A percentile compares a stretch with the other conserved stretches of the same genome.
These are phyloP conservation scores for Colletotrichum brevisporum DNA, from an alignment of 2,329 filamentous ascomycete species.

Conservation along the genomic window DNA sequence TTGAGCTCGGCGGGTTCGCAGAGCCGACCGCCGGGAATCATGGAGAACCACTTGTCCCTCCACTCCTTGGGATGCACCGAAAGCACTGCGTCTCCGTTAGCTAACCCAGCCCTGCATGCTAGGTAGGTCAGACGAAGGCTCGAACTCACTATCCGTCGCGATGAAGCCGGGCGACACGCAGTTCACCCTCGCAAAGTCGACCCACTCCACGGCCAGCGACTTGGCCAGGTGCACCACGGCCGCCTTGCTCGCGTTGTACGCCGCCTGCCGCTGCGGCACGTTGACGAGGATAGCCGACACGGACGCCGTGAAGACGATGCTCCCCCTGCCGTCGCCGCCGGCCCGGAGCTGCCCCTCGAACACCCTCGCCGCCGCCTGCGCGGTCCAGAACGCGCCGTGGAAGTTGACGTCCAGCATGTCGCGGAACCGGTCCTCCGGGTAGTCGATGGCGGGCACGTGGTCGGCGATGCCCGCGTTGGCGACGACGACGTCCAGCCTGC, in stretches of 20 bases:
- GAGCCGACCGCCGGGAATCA: conserved; percentile 34
- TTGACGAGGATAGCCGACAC: conserved; percentile 58
- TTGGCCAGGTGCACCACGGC: conserved; percentile 79
- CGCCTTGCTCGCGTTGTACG: conserved; percentile 84
- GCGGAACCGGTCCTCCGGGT: conserved; percentile 54
- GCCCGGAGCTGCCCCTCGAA: conserved; percentile 52
- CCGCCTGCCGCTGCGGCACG: conserved; percentile 56
- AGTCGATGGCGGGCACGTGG: conserved; percentile 55
- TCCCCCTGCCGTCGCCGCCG: conserved; percentile 46
- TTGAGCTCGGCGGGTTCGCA: conserved; percentile 51
- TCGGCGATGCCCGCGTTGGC: conserved; percentile 58
- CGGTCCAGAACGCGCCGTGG: conserved; percentile 59
- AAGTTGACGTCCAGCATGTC: conserved; percentile 57
- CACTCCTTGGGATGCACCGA: conserved; percentile 72
- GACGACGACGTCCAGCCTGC: conserved; percentile 57
- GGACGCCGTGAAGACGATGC: conserved; percentile 57
- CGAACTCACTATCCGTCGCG: conserved; percentile 32
- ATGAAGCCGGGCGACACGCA: conserved; percentile 39
- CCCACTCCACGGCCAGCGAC: conserved; percentile 82
- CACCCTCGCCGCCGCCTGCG: conserved; percentile 56
- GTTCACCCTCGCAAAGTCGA: conserved; percentile 64
- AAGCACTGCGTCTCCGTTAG: conserved; percentile 25
- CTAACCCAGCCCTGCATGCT: conserved; percentile 72
- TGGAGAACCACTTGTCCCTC: conserved; percentile 41
- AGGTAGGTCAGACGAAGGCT: too few species aligned